Percentiles rank a stretch among this genome's conserved stretches.
Evolutionary conservation across 768 basidiomycete genomes (phyloP).

Genomic region (Podaxis pistillaris): DNA sequence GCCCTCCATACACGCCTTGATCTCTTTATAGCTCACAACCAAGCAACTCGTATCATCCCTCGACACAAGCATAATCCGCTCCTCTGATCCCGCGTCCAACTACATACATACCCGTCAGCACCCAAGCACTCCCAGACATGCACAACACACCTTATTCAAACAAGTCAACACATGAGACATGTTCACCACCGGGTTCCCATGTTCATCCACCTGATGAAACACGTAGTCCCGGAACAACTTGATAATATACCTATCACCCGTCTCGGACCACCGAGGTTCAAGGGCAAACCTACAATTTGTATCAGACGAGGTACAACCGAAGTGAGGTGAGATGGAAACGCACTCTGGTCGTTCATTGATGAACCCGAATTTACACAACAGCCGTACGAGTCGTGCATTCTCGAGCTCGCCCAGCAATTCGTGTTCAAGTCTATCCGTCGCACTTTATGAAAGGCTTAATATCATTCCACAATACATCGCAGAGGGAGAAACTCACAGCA

Average conservation of each 20-base stretch:
- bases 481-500: slow-evolving; percentile 50
- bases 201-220: slow-evolving; percentile 95
- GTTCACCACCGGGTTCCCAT: slow-evolving; percentile 86
- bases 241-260: slow-evolving; percentile 96
- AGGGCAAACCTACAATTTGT: slow-evolving; percentile 71
- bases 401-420: slow-evolving; percentile 89
- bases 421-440: slow-evolving; percentile 76
- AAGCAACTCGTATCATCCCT: slow-evolving; percentile 96
- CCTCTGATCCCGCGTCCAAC: slow-evolving; percentile 93
- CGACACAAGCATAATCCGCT: slow-evolving; percentile 91
- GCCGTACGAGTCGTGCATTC: slow-evolving; percentile 86
- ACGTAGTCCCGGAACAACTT: slow-evolving; percentile 98
- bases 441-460: slow-evolving; percentile 39
- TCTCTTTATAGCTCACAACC: slow-evolving; percentile 89
- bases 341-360: slow-evolving; percentile 99
- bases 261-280: slow-evolving; percentile 96
- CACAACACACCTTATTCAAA: slow-evolving; percentile 78
- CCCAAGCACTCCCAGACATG: too few relatives aligned
- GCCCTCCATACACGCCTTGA: slow-evolving; percentile 81
- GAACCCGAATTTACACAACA: slow-evolving; percentile 94
- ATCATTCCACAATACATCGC: slow-evolving; percentile 1
- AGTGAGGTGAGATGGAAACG: slow-evolving; percentile 28
- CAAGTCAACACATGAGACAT: slow-evolving; percentile 88
- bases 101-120: slow-evolving; percentile 25
- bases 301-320: neutral